These are phyloP conservation scores for Fusarium sp. DNA, from an alignment of 2,329 filamentous ascomycete genomes.

Conservation along the genomic window DNA sequence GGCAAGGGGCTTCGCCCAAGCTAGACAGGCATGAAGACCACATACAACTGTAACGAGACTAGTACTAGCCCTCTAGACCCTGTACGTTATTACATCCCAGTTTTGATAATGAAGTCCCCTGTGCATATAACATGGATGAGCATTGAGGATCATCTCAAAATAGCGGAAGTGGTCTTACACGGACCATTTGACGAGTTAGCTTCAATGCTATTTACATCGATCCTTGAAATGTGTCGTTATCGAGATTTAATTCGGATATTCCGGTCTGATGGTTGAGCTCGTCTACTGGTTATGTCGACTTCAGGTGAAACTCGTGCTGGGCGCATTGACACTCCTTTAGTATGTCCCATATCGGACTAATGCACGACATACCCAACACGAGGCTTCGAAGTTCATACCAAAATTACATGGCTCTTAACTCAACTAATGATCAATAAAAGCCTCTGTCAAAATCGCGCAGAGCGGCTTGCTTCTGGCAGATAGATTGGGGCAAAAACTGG, in stretches of 20 bases:
- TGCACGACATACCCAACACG: conserved; percentile 22
- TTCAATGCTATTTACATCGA: conserved; percentile 18
- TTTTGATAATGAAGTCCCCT: conserved; percentile 24
- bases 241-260: conserved; percentile 20
- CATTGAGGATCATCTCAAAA: conserved; percentile 33
- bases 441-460: conserved; percentile 8
- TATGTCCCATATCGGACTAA: conserved; percentile 1
- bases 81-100: conserved; percentile 17
- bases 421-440: conserved; percentile 7
- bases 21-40: conserved; percentile 21
- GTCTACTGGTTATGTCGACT: neutral
- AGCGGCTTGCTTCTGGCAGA: conserved; percentile 24
- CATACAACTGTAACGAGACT: conserved; percentile 32
- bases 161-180: conserved; percentile 27
- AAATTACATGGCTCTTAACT: neutral
- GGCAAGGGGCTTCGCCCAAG: conserved; percentile 24
- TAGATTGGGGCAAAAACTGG: conserved; percentile 20
- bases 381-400: conserved; percentile 4
- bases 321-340: conserved; percentile 20
- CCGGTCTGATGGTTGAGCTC: conserved; percentile 29
- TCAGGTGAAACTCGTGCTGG: conserved; percentile 14
- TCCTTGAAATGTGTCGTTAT: conserved; percentile 5
- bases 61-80: conserved; percentile 13
- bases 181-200: conserved; percentile 2
- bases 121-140: conserved; percentile 20